Evolutionary conservation across 2,329 filamentous ascomycete genomes (phyloP).

Genomic region (Fusarium subtropicale): DNA sequence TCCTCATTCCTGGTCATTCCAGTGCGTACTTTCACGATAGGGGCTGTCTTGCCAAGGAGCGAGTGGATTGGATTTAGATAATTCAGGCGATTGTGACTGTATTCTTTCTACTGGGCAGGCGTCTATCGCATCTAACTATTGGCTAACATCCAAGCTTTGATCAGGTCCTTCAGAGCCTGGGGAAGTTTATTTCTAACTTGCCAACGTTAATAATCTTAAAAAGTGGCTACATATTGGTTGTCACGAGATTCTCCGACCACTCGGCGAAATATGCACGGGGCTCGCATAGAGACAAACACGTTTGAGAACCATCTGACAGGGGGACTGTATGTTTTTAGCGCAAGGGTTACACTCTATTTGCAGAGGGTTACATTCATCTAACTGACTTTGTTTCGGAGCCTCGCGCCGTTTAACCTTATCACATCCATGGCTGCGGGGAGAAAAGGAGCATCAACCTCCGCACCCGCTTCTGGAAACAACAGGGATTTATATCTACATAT

Average conservation of each 20-base stretch:
- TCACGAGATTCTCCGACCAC: not conserved
- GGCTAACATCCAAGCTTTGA: not conserved
- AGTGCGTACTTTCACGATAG: no score
- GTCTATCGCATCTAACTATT: no score
- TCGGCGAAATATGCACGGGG: not conserved
- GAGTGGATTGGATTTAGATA: no score
- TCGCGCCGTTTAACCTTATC: not conserved
- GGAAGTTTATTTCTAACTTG: not conserved
- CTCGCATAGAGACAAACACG: not conserved
- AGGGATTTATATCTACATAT: not conserved
- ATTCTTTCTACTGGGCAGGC: not conserved
- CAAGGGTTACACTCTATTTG: not conserved
- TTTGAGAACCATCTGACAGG: not conserved
- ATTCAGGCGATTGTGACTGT: no score
- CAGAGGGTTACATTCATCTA: not conserved
- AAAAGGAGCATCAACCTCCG: slow-evolving; percentile 5
- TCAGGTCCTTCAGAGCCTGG: rapidly evolving
- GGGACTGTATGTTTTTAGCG: not conserved
- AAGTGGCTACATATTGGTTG: not conserved
- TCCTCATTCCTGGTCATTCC: no score
- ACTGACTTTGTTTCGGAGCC: not conserved
- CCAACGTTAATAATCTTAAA: not conserved
- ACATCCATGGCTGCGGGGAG: not conserved
- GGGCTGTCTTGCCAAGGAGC: no score
- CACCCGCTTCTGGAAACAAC: slow-evolving; percentile 4